Evolutionary conservation across 345 rosid species (phyloP).

Genomic region (Corymbia maculata): DNA sequence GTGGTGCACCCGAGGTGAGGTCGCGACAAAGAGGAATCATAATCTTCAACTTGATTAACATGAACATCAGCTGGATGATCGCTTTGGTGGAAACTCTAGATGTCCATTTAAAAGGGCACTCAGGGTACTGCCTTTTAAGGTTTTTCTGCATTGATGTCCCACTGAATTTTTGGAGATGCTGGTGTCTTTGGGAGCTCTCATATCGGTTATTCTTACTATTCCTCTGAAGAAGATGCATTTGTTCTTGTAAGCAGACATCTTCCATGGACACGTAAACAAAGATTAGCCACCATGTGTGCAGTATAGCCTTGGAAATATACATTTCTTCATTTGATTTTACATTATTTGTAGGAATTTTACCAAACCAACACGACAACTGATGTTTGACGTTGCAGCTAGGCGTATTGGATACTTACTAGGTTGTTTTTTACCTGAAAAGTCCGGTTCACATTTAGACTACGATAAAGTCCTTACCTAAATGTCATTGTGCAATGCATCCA

Average conservation of each 20-base stretch:
- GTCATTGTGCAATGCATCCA: background rate
- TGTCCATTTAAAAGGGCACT: conserved; percentile 8
- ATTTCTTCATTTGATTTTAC: background rate
- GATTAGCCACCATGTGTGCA: background rate
- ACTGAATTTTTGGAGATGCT: background rate
- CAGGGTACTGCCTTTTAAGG: background rate
- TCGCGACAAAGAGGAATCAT: background rate
- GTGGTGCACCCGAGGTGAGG: no score
- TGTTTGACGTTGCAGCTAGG: background rate
- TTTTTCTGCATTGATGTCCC: background rate
- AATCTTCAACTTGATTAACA: background rate
- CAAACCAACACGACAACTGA: background rate
- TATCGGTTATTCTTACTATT: background rate
- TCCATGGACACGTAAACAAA: conserved; percentile 1
- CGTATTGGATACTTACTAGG: background rate
- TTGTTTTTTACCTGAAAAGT: background rate
- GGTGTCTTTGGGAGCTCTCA: background rate
- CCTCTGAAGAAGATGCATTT: conserved; percentile 13
- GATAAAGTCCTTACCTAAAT: background rate
- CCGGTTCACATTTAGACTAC: background rate
- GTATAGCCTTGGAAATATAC: background rate
- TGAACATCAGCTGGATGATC: background rate
- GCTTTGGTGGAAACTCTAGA: background rate
- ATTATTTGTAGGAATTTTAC: background rate
- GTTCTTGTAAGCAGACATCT: conserved; percentile 10